Evolutionary conservation across 805 yeast species (phyloP).

Genomic region (Yamadazyma akitaensis): DNA sequence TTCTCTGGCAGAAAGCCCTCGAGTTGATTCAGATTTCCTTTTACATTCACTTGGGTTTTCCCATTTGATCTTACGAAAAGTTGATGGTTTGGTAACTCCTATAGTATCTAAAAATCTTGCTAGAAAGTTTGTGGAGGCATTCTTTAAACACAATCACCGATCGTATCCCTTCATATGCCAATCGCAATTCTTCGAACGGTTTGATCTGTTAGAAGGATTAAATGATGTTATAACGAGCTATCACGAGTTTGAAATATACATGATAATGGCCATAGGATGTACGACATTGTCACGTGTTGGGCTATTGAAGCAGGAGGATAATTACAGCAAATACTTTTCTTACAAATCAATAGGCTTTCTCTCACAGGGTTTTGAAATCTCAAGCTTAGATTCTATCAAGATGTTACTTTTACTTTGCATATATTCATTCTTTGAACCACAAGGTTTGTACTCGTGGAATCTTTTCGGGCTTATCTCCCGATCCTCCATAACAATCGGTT

Average conservation of each 20-base stretch:
- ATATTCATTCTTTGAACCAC: slow-evolving; percentile 49
- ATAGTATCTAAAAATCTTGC: slow-evolving; percentile 26
- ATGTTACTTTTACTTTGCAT: slow-evolving; percentile 44
- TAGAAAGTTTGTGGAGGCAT: slow-evolving; percentile 39
- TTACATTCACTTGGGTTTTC: slow-evolving; percentile 17
- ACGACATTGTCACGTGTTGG: slow-evolving; percentile 37
- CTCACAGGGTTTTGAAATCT: slow-evolving; percentile 39
- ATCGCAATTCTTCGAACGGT: slow-evolving; percentile 29
- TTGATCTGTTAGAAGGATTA: slow-evolving; percentile 21
- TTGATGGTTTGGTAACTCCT: slow-evolving; percentile 9
- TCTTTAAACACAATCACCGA: slow-evolving; percentile 43
- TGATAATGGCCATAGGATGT: slow-evolving; percentile 55
- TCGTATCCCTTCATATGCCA: slow-evolving; percentile 44
- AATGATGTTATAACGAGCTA: slow-evolving; percentile 23
- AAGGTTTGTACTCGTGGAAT: slow-evolving; percentile 51
- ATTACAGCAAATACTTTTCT: slow-evolving; percentile 8
- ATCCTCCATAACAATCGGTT: slow-evolving; percentile 42
- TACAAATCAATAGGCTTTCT: slow-evolving; percentile 35
- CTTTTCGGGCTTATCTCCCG: slow-evolving; percentile 47
- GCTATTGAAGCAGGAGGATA: slow-evolving; percentile 20
- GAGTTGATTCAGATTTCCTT: slow-evolving; percentile 8
- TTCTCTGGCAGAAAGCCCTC: neutral
- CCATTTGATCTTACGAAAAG: slow-evolving; percentile 12
- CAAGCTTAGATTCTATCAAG: slow-evolving; percentile 37
- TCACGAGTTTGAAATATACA: slow-evolving; percentile 49